These are phyloP conservation scores for Collybia mongolica DNA, from an alignment of 768 basidiomycete species.

Conservation along the genomic window DNA sequence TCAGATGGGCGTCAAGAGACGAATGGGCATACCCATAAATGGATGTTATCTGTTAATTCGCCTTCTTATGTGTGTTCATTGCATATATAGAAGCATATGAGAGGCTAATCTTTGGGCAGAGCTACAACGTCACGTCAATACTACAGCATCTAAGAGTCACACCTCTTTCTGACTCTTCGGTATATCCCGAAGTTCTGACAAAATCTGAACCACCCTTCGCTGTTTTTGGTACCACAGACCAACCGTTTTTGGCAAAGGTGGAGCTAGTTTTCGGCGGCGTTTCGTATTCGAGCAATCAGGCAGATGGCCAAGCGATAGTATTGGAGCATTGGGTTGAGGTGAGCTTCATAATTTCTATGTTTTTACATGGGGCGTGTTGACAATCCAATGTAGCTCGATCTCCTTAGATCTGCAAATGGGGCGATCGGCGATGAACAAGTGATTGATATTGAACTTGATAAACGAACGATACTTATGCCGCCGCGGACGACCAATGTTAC, in stretches of 20 bases:
- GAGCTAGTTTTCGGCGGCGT: constrained; percentile 43
- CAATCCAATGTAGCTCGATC: constrained; percentile 35
- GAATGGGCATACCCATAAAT: constrained; percentile 40
- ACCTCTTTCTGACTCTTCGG: constrained; percentile 17
- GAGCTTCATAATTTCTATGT: constrained; percentile 8
- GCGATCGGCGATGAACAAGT: constrained; percentile 48
- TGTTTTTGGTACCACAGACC: constrained; percentile 37
- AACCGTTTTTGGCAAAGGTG: constrained; percentile 46
- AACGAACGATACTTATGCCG: constrained; percentile 39
- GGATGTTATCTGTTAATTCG: constrained; percentile 55
- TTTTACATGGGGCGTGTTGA: background rate
- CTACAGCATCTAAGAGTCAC: constrained; percentile 37
- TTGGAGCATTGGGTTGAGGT: constrained; percentile 61
- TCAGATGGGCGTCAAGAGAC: constrained; percentile 27
- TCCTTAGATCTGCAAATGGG: constrained; percentile 27
- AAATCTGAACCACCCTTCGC: constrained; percentile 41
- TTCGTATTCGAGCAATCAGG: constrained; percentile 15
- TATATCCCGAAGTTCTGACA: constrained; percentile 11
- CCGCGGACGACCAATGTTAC: constrained; percentile 27
- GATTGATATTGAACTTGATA: constrained; percentile 52
- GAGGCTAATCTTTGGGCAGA: constrained; percentile 20
- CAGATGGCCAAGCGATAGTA: constrained; percentile 30
- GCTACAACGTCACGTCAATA: constrained; percentile 45
- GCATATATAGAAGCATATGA: background rate
- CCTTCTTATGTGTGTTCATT: constrained; percentile 45